These are phyloP conservation scores for Pythium aquatile DNA, from an alignment of 352 stramenopile species.

Conservation along the genomic window DNA sequence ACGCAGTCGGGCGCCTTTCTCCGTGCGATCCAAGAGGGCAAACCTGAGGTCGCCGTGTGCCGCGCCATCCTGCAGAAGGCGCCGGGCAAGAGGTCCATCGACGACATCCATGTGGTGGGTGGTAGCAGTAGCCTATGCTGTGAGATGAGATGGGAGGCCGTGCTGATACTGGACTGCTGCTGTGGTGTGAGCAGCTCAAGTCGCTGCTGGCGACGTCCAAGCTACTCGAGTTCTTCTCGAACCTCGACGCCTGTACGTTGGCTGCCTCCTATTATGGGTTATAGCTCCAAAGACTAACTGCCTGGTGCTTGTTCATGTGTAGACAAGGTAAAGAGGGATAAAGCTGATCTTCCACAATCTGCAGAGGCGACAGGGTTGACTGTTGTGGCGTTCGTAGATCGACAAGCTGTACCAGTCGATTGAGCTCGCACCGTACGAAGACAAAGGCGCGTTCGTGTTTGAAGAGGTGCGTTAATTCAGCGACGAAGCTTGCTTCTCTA, in stretches of 20 bases:
- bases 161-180: not conserved
- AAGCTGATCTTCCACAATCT: too few species aligned
- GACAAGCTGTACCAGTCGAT: slow-evolving; percentile 80
- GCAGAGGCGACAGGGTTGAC: not conserved
- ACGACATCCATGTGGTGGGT: slow-evolving; percentile 68
- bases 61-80: slow-evolving; percentile 55
- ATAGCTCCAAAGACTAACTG: not conserved
- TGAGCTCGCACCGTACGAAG: slow-evolving; percentile 39
- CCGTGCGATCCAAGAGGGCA: slow-evolving; percentile 34
- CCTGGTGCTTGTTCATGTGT: not conserved
- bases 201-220: slow-evolving; percentile 68
- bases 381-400: slow-evolving; percentile 20
- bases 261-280: not conserved
- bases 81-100: slow-evolving; percentile 53
- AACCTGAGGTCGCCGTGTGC: slow-evolving; percentile 47
- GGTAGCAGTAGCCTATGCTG: too few species aligned
- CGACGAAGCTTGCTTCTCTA: not conserved
- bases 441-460: slow-evolving; percentile 60
- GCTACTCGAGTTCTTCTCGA: slow-evolving; percentile 78
- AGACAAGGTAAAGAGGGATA: slow-evolving; percentile 2
- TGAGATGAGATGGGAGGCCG: too few species aligned
- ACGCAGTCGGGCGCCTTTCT: slow-evolving; percentile 28
- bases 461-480: slow-evolving; percentile 25
- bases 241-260: slow-evolving; percentile 69
- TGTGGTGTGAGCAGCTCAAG: slow-evolving; percentile 42